phyloP scores from a whole-genome alignment of 225 moss, liverwort and hornwort genomes.

The Bryum argenteum region DNA sequence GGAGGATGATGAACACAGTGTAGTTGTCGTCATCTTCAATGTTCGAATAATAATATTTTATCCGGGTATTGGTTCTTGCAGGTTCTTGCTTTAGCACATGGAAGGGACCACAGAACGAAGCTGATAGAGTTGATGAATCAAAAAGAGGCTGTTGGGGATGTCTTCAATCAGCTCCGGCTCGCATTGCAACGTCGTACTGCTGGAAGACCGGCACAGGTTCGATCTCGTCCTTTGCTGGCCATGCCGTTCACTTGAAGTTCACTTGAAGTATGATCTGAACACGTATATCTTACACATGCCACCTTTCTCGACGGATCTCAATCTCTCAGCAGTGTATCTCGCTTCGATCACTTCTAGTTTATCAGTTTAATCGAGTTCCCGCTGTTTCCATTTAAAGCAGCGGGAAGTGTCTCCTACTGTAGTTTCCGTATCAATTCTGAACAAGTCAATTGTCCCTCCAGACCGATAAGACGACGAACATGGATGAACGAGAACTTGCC shows the following conservation, averaged over 20 bases:
- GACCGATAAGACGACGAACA: constrained; percentile 60
- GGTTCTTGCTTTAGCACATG: constrained; percentile 78
- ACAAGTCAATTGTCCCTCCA: constrained; percentile 36
- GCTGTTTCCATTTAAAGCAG: constrained; percentile 3
- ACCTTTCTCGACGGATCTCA: neutral
- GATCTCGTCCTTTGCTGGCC: constrained; percentile 8
- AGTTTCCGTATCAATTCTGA: constrained; percentile 21
- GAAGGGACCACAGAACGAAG: constrained; percentile 69
- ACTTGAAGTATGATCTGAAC: constrained; percentile 16
- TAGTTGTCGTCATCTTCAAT: neutral
- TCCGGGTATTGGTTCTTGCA: constrained; percentile 32
- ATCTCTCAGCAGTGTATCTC: constrained; percentile 1
- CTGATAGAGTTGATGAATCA: constrained; percentile 87
- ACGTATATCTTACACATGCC: neutral
- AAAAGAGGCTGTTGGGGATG: constrained; percentile 80
- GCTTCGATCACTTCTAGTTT: constrained; percentile 10
- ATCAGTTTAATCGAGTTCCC: neutral
- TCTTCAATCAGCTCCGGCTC: constrained; percentile 84
- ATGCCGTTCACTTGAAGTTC: constrained; percentile 12
- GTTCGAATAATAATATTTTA: constrained; percentile 16
- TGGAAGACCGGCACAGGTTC: constrained; percentile 70
- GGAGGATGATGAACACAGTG: constrained; percentile 10
- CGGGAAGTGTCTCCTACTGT: constrained; percentile 17
- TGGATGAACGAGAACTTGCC: constrained; percentile 70
- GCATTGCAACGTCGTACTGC: constrained; percentile 74